A percentile compares a stretch with the other conserved stretches of the same genome.
These are phyloP conservation scores for Wallacemonas sp. DNA, from an alignment of 208 protist genomes.

Conservation along the genomic window DNA sequence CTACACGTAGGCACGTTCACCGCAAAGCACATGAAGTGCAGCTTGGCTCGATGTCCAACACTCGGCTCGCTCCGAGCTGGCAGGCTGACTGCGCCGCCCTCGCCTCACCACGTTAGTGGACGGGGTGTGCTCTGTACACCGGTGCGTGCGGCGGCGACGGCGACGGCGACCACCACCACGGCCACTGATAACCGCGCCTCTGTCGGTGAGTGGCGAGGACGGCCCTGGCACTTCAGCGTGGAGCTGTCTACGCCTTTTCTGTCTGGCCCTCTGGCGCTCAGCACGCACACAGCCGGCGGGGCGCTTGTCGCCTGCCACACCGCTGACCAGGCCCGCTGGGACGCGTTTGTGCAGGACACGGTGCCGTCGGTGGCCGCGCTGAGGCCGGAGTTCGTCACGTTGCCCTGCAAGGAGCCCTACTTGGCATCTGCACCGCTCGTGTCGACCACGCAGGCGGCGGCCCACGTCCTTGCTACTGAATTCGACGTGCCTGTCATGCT, in stretches of 20 bases:
- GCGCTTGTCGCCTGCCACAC: too few relatives aligned
- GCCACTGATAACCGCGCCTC: neutral
- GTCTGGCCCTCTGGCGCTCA: neutral
- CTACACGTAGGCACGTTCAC: too few relatives aligned
- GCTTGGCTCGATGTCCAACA: too few relatives aligned
- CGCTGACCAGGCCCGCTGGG: neutral
- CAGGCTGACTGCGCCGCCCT: too few relatives aligned
- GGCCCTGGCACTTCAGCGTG: slow-evolving; percentile 11
- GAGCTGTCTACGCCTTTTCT: slow-evolving; percentile 10
- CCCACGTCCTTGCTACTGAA: slow-evolving; percentile 9
- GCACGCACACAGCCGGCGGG: too few relatives aligned
- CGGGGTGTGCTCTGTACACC: too few relatives aligned
- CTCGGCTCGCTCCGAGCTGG: too few relatives aligned
- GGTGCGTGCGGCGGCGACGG: too few relatives aligned
- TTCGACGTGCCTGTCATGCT: slow-evolving; percentile 28
- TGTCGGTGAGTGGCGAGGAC: neutral
- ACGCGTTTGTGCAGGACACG: neutral
- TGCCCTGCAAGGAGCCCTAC: slow-evolving; percentile 41
- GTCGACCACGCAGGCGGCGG: slow-evolving; percentile 29
- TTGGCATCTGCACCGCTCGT: too few relatives aligned
- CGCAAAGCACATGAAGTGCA: too few relatives aligned
- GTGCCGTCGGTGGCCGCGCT: neutral
- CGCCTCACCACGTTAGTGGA: too few relatives aligned
- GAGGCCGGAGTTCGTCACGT: slow-evolving; percentile 10
- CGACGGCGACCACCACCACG: neutral